phyloP scores from a whole-genome alignment of 2,329 filamentous ascomycete species.

The Fusarium sp. region DNA sequence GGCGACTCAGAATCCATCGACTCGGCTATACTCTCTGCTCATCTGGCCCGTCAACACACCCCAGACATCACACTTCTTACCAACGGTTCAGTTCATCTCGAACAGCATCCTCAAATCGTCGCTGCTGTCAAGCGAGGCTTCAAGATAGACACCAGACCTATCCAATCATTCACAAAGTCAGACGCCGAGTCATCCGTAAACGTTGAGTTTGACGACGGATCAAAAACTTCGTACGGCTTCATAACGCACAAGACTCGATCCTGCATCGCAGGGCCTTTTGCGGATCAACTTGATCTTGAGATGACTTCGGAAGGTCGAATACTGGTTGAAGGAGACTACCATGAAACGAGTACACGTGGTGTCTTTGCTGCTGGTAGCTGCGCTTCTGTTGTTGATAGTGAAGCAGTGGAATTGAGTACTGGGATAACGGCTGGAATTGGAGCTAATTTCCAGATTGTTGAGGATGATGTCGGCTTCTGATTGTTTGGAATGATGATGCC shows the following conservation, averaged over 20 bases:
- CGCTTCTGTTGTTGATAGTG: neutral
- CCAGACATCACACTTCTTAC: neutral
- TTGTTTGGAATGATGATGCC: rapidly evolving
- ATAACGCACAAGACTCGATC: neutral
- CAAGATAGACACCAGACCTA: neutral
- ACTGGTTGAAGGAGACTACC: neutral
- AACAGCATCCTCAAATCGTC: neutral
- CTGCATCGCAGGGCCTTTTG: rapidly evolving
- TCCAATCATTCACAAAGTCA: neutral
- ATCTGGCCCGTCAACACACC: neutral
- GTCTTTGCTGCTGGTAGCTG: neutral
- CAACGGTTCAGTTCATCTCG: too few relatives aligned
- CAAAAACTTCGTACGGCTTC: rapidly evolving
- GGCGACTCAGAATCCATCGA: neutral
- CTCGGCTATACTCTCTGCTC: neutral
- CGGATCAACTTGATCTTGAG: neutral
- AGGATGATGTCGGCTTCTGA: neutral
- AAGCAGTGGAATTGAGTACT: too few relatives aligned
- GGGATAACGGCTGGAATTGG: neutral
- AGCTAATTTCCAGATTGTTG: constrained; percentile 4
- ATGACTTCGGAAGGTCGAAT: neutral
- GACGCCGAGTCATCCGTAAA: neutral
- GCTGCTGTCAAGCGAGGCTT: rapidly evolving
- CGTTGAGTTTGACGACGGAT: neutral
- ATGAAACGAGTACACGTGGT: neutral